Evolutionary conservation across 2,329 filamentous ascomycete genomes (phyloP).

Genomic region (Colletotrichum melonis): DNA sequence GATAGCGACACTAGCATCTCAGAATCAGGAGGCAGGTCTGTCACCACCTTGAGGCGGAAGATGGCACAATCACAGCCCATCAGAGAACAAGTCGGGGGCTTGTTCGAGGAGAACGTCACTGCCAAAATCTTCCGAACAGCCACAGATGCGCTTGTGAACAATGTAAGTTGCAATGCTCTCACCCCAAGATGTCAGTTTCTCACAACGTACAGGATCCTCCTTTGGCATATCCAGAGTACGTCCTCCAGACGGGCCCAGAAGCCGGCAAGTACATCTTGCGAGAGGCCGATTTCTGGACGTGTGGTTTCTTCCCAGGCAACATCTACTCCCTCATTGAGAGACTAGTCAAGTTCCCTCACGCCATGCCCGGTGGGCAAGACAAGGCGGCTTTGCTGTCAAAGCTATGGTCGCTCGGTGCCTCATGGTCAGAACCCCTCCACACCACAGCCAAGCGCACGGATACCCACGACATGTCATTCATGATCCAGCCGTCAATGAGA

Average conservation of each 20-base stretch:
- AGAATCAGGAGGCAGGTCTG: neutral
- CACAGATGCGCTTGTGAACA: conserved; percentile 18
- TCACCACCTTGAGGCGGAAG: neutral
- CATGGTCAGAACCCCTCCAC: conserved; percentile 51
- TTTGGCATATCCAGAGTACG: conserved; percentile 37
- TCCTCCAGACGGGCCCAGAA: conserved; percentile 35
- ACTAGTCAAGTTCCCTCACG: conserved; percentile 44
- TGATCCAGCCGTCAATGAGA: conserved; percentile 61
- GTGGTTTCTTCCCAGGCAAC: conserved; percentile 52
- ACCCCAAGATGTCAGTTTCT: neutral
- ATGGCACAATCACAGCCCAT: conserved; percentile 7
- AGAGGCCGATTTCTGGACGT: conserved; percentile 46
- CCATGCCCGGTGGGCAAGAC: conserved; percentile 22
- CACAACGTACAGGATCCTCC: conserved; percentile 30
- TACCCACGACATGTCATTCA: conserved; percentile 67
- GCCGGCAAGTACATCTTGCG: conserved; percentile 35
- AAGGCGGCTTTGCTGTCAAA: conserved; percentile 36
- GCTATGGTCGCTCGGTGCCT: conserved; percentile 41
- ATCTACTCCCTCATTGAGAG: conserved; percentile 49
- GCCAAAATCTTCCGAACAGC: conserved; percentile 39
- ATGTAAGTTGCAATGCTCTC: conserved; percentile 18
- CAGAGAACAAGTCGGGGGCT: conserved; percentile 13
- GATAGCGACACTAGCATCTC: conserved; percentile 31
- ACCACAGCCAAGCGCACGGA: conserved; percentile 53
- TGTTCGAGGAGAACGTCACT: conserved; percentile 37